Percentiles rank a stretch among this genome's conserved stretches.
Evolutionary conservation across 495 filamentous ascomycete species (phyloP).

Genomic region (Neurospora cerealis): DNA sequence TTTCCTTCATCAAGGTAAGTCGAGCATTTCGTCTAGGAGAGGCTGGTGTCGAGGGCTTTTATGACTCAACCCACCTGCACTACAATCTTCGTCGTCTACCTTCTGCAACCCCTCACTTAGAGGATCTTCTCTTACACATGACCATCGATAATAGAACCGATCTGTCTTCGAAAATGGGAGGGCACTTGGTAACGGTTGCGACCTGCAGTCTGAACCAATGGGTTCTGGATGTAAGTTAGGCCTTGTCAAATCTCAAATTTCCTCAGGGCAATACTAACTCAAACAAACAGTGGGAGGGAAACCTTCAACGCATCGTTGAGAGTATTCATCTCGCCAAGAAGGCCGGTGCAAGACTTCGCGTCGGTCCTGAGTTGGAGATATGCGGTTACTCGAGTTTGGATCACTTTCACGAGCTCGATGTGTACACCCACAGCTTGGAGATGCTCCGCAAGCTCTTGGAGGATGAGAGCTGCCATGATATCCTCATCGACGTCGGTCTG

Average conservation of each 20-base stretch:
- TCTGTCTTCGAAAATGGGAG: slow-evolving; percentile 9
- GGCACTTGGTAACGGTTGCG: slow-evolving; percentile 32
- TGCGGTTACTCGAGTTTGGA: slow-evolving; percentile 59
- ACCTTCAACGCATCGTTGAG: slow-evolving; percentile 63
- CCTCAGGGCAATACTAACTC: slow-evolving; percentile 30
- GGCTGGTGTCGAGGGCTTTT: background rate
- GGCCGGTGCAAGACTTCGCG: slow-evolving; percentile 57
- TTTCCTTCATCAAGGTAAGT: background rate
- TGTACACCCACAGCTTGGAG: slow-evolving; percentile 64
- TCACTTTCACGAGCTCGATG: slow-evolving; percentile 54
- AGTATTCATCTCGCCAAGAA: slow-evolving; percentile 62
- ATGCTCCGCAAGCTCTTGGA: slow-evolving; percentile 54
- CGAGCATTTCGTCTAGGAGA: background rate
- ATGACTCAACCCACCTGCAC: background rate
- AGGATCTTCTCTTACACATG: background rate
- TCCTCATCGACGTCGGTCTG: slow-evolving; percentile 71
- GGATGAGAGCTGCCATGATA: slow-evolving; percentile 58
- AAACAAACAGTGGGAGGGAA: slow-evolving; percentile 64
- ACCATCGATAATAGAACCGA: background rate
- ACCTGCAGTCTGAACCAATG: slow-evolving; percentile 48
- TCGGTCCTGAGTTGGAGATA: slow-evolving; percentile 52
- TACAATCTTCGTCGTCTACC: background rate
- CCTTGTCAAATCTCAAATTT: background rate
- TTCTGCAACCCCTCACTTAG: background rate
- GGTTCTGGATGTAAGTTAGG: slow-evolving; percentile 53